phyloP scores from a whole-genome alignment of 2,329 filamentous ascomycete genomes.

The Pseudofabraea citricarpa region DNA sequence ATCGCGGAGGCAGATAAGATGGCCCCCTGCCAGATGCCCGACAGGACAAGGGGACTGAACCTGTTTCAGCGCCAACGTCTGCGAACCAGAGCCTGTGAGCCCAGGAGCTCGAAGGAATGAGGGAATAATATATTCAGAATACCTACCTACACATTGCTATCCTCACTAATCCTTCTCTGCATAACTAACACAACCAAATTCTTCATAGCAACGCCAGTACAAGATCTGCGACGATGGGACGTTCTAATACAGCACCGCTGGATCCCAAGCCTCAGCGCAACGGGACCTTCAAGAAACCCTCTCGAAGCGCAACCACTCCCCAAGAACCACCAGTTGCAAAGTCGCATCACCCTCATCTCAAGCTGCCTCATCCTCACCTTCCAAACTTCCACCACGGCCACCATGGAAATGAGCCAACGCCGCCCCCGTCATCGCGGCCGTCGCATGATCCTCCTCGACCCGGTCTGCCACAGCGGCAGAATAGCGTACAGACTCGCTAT shows the following conservation, averaged over 20 bases:
- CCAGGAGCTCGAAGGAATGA: no score
- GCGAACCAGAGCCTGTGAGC: no score
- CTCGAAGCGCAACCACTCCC: not conserved
- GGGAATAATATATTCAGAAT: no score
- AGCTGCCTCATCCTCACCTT: not conserved
- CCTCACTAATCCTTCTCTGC: no score
- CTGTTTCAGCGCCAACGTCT: no score
- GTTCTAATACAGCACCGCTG: not conserved
- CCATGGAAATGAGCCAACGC: not conserved
- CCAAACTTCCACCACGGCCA: not conserved
- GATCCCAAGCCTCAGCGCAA: not conserved
- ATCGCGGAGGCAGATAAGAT: no score
- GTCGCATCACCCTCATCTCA: not conserved
- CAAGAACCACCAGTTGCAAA: not conserved
- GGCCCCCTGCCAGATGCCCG: no score
- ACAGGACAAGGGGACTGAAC: no score
- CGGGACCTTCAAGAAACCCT: not conserved
- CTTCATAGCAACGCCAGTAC: no score
- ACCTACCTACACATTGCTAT: no score
- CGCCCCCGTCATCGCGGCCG: not conserved
- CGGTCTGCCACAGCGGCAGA: slow-evolving; percentile 8
- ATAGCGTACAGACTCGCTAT: slow-evolving; percentile 22
- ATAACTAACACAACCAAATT: no score
- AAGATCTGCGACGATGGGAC: no score
- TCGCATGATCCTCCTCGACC: slow-evolving; percentile 2